phyloP scores from a whole-genome alignment of 2,329 filamentous ascomycete species.

The Colletotrichum sublineola region DNA sequence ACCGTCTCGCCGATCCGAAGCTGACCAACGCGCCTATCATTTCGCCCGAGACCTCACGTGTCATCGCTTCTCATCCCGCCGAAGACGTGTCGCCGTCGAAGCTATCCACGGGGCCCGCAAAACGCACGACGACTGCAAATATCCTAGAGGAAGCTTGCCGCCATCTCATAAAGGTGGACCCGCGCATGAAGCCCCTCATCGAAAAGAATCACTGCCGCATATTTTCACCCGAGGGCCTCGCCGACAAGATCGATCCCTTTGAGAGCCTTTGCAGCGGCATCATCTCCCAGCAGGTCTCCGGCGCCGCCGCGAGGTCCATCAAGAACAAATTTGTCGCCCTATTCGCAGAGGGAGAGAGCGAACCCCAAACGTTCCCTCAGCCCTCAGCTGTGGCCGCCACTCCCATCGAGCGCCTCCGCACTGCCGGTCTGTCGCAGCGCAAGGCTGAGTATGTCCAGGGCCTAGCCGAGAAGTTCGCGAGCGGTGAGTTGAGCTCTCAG shows the following conservation, averaged over 20 bases:
- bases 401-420: slow-evolving; percentile 77
- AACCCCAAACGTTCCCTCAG: slow-evolving; percentile 72
- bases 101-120: slow-evolving; percentile 47
- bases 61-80: slow-evolving; percentile 67
- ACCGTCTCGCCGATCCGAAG: slow-evolving; percentile 73
- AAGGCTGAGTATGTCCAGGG: slow-evolving; percentile 97
- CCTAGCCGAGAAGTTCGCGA: slow-evolving; percentile 83
- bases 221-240: slow-evolving; percentile 86
- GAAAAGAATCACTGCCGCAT: slow-evolving; percentile 81
- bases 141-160: slow-evolving; percentile 81
- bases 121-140: slow-evolving; percentile 73
- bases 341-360: slow-evolving; percentile 63
- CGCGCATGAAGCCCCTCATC: slow-evolving; percentile 78
- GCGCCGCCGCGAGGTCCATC: slow-evolving; percentile 90
- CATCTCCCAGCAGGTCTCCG: slow-evolving; percentile 96
- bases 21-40: slow-evolving; percentile 77
- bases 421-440: slow-evolving; percentile 89
- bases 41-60: slow-evolving; percentile 77
- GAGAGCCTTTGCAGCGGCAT: slow-evolving; percentile 86
- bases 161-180: slow-evolving; percentile 80
- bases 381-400: slow-evolving; percentile 78
- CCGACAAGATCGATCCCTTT: slow-evolving; percentile 90
- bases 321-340: slow-evolving; percentile 85
- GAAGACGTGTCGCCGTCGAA: slow-evolving; percentile 62
- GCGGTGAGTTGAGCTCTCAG: slow-evolving; percentile 79